A percentile compares a stretch with the other conserved stretches of the same genome.
These are phyloP conservation scores for Volvox carteri DNA, from an alignment of 163 green algal species.

Conservation along the genomic window DNA sequence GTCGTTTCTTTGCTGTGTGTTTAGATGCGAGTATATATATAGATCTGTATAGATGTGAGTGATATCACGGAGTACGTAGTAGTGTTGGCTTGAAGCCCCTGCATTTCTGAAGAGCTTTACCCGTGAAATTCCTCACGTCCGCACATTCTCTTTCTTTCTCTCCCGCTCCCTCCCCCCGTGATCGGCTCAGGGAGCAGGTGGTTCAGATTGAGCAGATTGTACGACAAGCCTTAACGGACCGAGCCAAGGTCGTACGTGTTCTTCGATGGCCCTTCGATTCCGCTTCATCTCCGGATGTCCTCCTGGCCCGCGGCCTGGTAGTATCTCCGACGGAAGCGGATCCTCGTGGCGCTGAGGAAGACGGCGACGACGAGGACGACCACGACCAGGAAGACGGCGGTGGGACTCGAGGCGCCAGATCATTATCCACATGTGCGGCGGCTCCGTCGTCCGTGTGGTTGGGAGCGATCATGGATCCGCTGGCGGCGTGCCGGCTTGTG, in stretches of 20 bases:
- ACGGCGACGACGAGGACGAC: not conserved
- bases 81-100: too few species aligned
- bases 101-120: too few species aligned
- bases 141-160: too few species aligned
- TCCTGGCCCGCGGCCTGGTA: not conserved
- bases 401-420: not conserved
- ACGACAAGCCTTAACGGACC: conserved; percentile 63
- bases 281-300: not conserved
- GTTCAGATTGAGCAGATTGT: conserved; percentile 66
- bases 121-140: too few species aligned
- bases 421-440: too few species aligned
- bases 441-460: conserved; percentile 48
- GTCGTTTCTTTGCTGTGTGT: too few species aligned
- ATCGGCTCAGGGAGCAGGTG: conserved; percentile 71
- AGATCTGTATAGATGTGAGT: too few species aligned
- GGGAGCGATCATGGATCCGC: conserved; percentile 64
- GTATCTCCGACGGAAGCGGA: not conserved
- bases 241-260: conserved; percentile 71
- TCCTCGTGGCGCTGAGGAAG: not conserved
- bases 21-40: too few species aligned
- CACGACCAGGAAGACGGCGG: not conserved
- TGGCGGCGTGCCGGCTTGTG: conserved; percentile 66
- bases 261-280: conserved; percentile 49
- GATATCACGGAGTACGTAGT: too few species aligned
- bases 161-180: too few species aligned